Evolutionary conservation across 345 rosid genomes (phyloP), one percentile per base, ranked within the genome.

Genomic region (Triadica sebifera): DNA sequence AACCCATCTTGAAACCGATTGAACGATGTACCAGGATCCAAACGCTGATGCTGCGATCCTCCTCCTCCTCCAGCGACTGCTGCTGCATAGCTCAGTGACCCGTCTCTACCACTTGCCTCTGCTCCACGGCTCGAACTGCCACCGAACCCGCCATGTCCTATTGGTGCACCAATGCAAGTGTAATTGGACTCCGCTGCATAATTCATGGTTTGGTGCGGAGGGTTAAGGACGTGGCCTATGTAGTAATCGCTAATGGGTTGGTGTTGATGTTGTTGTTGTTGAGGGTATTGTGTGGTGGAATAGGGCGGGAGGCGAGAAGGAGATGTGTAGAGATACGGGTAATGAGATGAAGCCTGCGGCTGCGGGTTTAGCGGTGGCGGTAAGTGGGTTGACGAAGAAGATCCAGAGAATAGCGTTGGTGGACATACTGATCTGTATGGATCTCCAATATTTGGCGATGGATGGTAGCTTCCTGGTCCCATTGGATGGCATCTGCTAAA

Each of bases 101-200:
- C 71, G 70, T 89, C 89, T 67, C 85, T 79, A 55, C 85, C 82
- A 37, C 77, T 69, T 37, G 64, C 74, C 24, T 78, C 90, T 2
- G 72, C 29, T 46, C 84, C 75, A 2, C 80, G 76, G 76, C 70
- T 73, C 6, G 82, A 69, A 25, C 71, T 75, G 16, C 71, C 76
- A 4, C 84, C 76, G 58, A 82, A 80, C 56, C 61, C 79, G 24
- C 86, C 84, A 12, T 74, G 88, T 51, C 83, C 87, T 16, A 87
- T 81, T 38, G 94, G 96, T 29, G 91, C 94, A 64, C 98, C 96
- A 64, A 91, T 81, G 88, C 96, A 93, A 34, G 96, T 82, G 83
- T 90, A 89, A 79, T 62, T 83, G 8, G 86, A 76, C n/a, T 83
- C 85, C 13, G 34, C 8, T 22, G 62, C 15, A 13, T 58, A 58